A percentile compares a stretch with the other conserved stretches of the same genome.
Evolutionary conservation across 2,329 filamentous ascomycete species (phyloP).

Genomic region (Zasmidium citrigriseum): DNA sequence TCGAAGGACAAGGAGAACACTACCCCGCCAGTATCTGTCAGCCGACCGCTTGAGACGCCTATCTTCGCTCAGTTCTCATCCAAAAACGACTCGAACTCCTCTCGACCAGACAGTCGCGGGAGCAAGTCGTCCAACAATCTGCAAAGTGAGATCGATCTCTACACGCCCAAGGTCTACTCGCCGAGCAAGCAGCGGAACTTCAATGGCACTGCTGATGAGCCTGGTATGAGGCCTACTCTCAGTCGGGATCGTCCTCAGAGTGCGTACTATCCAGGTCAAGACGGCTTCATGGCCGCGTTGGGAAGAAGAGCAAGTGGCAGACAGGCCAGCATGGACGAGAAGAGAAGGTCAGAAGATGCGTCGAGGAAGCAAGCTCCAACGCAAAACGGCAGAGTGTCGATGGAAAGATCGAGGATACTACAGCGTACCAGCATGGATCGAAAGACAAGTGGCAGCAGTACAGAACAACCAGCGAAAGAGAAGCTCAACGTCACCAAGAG

Average conservation of each 20-base stretch:
- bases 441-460: conserved; percentile 38
- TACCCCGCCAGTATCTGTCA: conserved; percentile 56
- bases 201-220: conserved; percentile 29
- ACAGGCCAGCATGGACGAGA: conserved; percentile 25
- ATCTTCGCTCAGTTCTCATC: conserved; percentile 77
- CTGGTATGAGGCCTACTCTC: conserved; percentile 51
- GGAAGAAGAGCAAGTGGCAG: conserved; percentile 30
- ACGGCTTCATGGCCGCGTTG: conserved; percentile 28
- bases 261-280: conserved; percentile 19
- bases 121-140: conserved; percentile 45
- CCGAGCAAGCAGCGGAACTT: conserved; percentile 65
- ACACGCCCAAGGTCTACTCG: conserved; percentile 61
- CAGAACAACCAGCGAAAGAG: conserved; percentile 33
- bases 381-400: conserved; percentile 17
- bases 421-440: conserved; percentile 33
- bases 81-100: conserved; percentile 24
- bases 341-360: conserved; percentile 28
- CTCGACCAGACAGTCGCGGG: conserved; percentile 48
- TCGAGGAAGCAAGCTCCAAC: conserved; percentile 19
- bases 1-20: conserved; percentile 81
- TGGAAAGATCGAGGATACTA: conserved; percentile 23
- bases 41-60: conserved; percentile 59
- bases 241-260: conserved; percentile 32
- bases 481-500: conserved; percentile 43
- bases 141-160: conserved; percentile 58